phyloP scores from a whole-genome alignment of 176 grass and related monocot genomes.

The Dendrocalamus sinicus region DNA sequence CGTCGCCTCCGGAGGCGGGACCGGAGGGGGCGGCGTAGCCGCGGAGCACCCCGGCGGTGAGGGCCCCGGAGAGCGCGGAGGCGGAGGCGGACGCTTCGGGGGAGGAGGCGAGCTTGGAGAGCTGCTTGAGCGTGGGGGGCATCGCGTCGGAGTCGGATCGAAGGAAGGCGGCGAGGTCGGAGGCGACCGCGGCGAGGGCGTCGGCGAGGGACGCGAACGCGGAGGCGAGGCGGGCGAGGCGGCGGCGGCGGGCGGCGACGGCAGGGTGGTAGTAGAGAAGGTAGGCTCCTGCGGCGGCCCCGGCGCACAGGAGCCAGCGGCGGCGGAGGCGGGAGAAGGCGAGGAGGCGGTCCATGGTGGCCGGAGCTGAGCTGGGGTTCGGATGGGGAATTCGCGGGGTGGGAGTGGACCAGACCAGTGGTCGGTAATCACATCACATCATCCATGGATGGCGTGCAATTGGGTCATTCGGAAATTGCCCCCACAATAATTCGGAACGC shows the following conservation, averaged over 20 bases:
- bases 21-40: constrained; percentile 33
- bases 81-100: constrained; percentile 54
- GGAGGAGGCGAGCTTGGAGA: constrained; percentile 63
- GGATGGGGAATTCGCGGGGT: constrained; percentile 20
- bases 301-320: constrained; percentile 47
- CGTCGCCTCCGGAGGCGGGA: background rate
- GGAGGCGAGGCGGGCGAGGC: constrained; percentile 52
- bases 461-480: background rate
- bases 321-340: constrained; percentile 54
- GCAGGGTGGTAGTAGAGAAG: constrained; percentile 68
- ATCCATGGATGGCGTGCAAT: background rate
- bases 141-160: constrained; percentile 55
- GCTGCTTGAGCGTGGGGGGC: constrained; percentile 56
- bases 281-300: constrained; percentile 34
- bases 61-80: constrained; percentile 60
- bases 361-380: constrained; percentile 14
- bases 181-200: constrained; percentile 52
- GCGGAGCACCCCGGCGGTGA: constrained; percentile 58
- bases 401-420: background rate
- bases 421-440: background rate
- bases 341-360: constrained; percentile 37
- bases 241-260: constrained; percentile 50
- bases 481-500: background rate
- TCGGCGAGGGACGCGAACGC: constrained; percentile 57
- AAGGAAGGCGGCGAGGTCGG: constrained; percentile 57